These are phyloP conservation scores for Sphaerulina musiva DNA, from an alignment of 2,329 filamentous ascomycete genomes.

Conservation along the genomic window DNA sequence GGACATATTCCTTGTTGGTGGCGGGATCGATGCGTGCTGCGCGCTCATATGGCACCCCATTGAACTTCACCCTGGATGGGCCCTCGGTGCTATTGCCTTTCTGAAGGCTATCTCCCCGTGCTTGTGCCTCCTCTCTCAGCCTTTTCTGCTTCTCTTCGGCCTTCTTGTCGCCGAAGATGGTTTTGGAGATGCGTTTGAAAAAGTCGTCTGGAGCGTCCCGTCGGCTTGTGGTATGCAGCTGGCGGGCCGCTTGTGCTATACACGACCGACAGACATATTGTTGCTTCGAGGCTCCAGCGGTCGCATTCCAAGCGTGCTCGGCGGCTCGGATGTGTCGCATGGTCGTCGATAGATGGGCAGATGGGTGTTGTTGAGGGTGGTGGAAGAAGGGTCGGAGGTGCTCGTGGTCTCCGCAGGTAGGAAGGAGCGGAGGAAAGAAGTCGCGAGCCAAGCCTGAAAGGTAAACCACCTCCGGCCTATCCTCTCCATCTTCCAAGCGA, in stretches of 20 bases:
- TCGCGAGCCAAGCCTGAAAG: too few species aligned
- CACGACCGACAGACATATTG: slow-evolving; percentile 29
- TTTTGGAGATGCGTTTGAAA: slow-evolving; percentile 22
- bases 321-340: slow-evolving; percentile 23
- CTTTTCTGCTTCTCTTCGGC: slow-evolving; percentile 15
- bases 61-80: not conserved
- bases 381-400: slow-evolving; percentile 1
- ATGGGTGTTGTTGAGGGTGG: not conserved
- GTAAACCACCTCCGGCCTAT: too few species aligned
- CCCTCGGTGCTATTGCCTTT: not conserved
- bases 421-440: not conserved
- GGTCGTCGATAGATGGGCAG: not conserved
- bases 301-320: slow-evolving; percentile 27
- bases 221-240: slow-evolving; percentile 24
- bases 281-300: slow-evolving; percentile 14
- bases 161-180: slow-evolving; percentile 28
- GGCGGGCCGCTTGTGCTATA: slow-evolving; percentile 25
- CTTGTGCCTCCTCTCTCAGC: slow-evolving; percentile 8
- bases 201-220: slow-evolving; percentile 22
- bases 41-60: slow-evolving; percentile 22
- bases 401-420: not conserved
- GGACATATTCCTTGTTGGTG: slow-evolving; percentile 37
- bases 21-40: slow-evolving; percentile 23
- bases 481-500: too few species aligned
- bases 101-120: not conserved